Evolutionary conservation across 306 rosid species (phyloP).

Genomic region (Pyrus bretschneideri): DNA sequence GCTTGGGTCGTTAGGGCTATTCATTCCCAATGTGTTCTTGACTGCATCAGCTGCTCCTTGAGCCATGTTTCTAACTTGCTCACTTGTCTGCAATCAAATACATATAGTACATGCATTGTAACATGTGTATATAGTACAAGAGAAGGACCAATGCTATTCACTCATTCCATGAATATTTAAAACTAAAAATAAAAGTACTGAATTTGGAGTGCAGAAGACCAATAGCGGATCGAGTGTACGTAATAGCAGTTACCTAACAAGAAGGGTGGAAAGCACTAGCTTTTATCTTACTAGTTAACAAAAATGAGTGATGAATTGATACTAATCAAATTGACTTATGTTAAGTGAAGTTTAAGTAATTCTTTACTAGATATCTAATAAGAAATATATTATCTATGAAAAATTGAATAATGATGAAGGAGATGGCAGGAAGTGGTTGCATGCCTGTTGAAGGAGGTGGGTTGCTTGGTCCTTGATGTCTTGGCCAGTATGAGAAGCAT

Average conservation of each 20-base stretch:
- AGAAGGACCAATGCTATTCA: not conserved
- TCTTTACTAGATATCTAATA: not conserved
- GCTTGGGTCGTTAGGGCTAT: slow-evolving; percentile 5
- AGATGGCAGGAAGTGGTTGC: not conserved
- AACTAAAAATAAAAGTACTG: not conserved
- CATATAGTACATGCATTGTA: not conserved
- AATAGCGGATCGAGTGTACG: not conserved
- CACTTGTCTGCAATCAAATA: slow-evolving; percentile 36
- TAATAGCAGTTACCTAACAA: not conserved
- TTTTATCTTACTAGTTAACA: not conserved
- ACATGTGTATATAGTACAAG: not conserved
- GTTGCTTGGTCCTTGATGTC: slow-evolving; percentile 36
- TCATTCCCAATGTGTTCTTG: slow-evolving; percentile 58
- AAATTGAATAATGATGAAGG: not conserved
- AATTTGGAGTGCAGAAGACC: not conserved
- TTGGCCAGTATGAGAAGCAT: slow-evolving; percentile 8
- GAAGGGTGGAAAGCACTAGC: not conserved
- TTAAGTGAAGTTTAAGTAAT: not conserved
- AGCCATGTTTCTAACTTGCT: slow-evolving; percentile 51
- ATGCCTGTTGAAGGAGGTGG: slow-evolving; percentile 45
- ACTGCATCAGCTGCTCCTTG: slow-evolving; percentile 50
- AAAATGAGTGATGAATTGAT: not conserved
- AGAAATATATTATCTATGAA: not conserved
- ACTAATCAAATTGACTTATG: not conserved
- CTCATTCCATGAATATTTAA: not conserved